phyloP scores from a whole-genome alignment of 768 basidiomycete species.

The Phaeolepiota aurea region DNA sequence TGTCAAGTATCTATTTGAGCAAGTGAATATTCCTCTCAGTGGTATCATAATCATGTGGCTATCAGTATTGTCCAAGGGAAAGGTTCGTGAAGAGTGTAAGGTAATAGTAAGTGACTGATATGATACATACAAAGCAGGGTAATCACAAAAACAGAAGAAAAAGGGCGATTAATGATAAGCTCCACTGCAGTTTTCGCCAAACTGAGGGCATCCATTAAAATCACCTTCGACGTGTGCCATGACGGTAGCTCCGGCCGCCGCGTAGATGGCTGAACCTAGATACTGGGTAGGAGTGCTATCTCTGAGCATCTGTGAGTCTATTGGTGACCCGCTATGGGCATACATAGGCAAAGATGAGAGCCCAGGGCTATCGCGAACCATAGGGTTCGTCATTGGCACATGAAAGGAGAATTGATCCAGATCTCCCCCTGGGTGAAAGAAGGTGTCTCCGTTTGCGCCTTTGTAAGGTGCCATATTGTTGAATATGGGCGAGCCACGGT shows the following conservation, averaged over 20 bases:
- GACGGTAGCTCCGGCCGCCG: constrained; percentile 8
- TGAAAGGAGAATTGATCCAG: constrained; percentile 46
- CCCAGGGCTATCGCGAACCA: constrained; percentile 18
- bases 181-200: constrained; percentile 33
- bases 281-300: background rate
- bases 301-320: constrained; percentile 2
- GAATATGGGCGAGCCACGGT: constrained; percentile 34
- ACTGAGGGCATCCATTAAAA: constrained; percentile 32
- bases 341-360: constrained; percentile 6
- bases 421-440: constrained; percentile 33
- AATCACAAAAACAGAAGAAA: background rate
- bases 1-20: no score
- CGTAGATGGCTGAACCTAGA: constrained; percentile 1
- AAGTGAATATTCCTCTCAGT: no score
- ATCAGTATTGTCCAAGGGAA: background rate
- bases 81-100: background rate
- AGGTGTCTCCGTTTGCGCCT: constrained; percentile 26
- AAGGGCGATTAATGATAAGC: constrained; percentile 21
- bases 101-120: constrained; percentile 1
- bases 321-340: constrained; percentile 2
- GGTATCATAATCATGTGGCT: constrained; percentile 1
- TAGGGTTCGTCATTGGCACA: constrained; percentile 21
- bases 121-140: background rate
- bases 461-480: constrained; percentile 27
- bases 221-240: constrained; percentile 25